Conservation (phyloP, 352 stramenopile species). For the Globisporangium irregulare region DNA sequence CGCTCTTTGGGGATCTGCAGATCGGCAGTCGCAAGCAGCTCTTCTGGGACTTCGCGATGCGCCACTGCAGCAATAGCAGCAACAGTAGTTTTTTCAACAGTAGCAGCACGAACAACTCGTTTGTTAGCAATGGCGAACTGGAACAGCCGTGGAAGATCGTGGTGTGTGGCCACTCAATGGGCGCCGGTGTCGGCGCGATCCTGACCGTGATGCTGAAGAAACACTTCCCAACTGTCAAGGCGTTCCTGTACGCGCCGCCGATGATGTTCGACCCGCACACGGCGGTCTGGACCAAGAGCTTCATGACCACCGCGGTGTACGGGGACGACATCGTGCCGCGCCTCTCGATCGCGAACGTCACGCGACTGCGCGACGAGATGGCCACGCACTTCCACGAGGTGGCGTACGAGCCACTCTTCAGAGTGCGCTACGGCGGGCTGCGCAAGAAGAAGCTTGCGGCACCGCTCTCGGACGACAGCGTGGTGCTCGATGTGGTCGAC, state of each 20-base stretch:
- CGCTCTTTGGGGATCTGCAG: constrained; percentile 58
- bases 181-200: constrained; percentile 71
- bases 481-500: constrained; percentile 1
- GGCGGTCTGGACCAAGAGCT: constrained; percentile 53
- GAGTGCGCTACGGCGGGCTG: constrained; percentile 48
- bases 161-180: constrained; percentile 80
- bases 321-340: constrained; percentile 70
- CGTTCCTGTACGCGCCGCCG: constrained; percentile 62
- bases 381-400: constrained; percentile 60
- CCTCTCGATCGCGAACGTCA: constrained; percentile 64
- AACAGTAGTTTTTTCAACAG: not conserved
- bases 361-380: constrained; percentile 68
- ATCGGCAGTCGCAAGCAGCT: constrained; percentile 48
- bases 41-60: constrained; percentile 69
- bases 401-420: constrained; percentile 54
- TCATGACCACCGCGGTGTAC: constrained; percentile 71
- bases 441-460: constrained; percentile 36
- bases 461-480: constrained; percentile 11
- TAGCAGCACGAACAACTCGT: not conserved
- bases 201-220: constrained; percentile 59
- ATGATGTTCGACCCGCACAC: constrained; percentile 65
- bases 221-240: constrained; percentile 49
- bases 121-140: constrained; percentile 7
- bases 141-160: constrained; percentile 52
- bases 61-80: constrained; percentile 30